phyloP scores from a whole-genome alignment of 768 basidiomycete species.

The Albatrellus ellisii region DNA sequence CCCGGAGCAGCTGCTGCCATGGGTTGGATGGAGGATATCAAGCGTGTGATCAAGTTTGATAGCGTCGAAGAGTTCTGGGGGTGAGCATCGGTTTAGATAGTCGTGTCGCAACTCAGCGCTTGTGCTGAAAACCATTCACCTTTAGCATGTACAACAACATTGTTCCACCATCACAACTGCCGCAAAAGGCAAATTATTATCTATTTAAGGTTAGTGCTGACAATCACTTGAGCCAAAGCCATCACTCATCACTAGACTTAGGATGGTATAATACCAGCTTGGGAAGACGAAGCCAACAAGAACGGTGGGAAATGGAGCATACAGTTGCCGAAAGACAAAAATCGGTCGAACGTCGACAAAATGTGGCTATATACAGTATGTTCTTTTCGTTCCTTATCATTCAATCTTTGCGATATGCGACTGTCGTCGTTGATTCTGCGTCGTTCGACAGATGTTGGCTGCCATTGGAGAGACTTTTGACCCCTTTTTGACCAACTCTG shows the following conservation, averaged over 20 bases:
- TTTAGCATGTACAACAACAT: conserved; percentile 90
- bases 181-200: conserved; percentile 98
- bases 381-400: conserved; percentile 10
- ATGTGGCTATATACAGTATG: conserved; percentile 97
- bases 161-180: conserved; percentile 84
- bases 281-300: conserved; percentile 97
- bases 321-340: conserved; percentile 94
- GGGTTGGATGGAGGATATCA: conserved; percentile 99
- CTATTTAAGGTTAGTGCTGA: conserved; percentile 79
- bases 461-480: conserved; percentile 99
- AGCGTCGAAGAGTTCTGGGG: conserved; percentile 99
- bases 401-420: background rate
- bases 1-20: conserved; percentile 62
- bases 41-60: conserved; percentile 90
- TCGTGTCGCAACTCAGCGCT: no score
- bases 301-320: conserved; percentile 98
- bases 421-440: no score
- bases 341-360: conserved; percentile 67
- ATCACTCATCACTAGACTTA: conserved; percentile 20
- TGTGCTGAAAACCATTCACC: conserved; percentile 12
- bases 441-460: conserved; percentile 98
- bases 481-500: conserved; percentile 50
- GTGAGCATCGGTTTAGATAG: conserved; percentile 44
- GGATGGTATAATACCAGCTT: conserved; percentile 95
- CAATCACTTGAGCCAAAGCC: background rate